Base-by-base conservation (phyloP, 1,284 basidiomycete genomes). In the Cutaneotrichosporon cutaneum region DNA sequence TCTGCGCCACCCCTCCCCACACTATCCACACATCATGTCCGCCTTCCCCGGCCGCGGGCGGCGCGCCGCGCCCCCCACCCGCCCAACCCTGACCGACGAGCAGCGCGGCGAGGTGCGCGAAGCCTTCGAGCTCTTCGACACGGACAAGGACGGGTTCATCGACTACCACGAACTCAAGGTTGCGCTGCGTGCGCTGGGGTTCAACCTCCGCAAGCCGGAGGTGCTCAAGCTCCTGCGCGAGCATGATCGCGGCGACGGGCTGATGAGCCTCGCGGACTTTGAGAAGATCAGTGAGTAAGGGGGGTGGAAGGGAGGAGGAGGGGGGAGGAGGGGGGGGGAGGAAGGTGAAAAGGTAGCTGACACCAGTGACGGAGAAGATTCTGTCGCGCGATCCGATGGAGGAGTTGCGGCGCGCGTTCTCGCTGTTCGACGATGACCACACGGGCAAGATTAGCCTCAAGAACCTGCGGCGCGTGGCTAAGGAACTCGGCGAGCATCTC, bases 121-220 rank as follows among this genome's bases (percentile, higher is more conserved):
- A 76, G 96, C 96, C 0, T 99, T 99, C 75, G 94, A 98, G 79
- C 87, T 99, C 60, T 99, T 99, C 76, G 96, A 99, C 81, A 92
- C 93, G 35, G 95, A 99, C 84, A 97, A 97, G 83, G 95, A 99
- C 74, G 92, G 93, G n/a, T 88, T 85, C 57, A 84, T 96, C 65
- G 94, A 95, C 81, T 99, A 98, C 81, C 95, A 99, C 81, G 96
- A 99, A 80, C 85, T 99, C 72, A 98, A 98, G 78, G 96, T 99
- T 68, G 94, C 95, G 50, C 94, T 99, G 91, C 86, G 96, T 53
- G 96, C 96, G 4, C 82, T 99, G 52, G 96, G 96, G 0, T 99
- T 99, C 75, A 96, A 98, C 78, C 80, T 97, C 78, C 97, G 98
- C 82, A 99, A 99, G 82, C 91, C 92, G 0, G 96, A 99, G 80